Evolutionary conservation across 2,329 filamentous ascomycete genomes (phyloP), one percentile per base, ranked within the genome.

Genomic region (Aureobasidium melanogenum): DNA sequence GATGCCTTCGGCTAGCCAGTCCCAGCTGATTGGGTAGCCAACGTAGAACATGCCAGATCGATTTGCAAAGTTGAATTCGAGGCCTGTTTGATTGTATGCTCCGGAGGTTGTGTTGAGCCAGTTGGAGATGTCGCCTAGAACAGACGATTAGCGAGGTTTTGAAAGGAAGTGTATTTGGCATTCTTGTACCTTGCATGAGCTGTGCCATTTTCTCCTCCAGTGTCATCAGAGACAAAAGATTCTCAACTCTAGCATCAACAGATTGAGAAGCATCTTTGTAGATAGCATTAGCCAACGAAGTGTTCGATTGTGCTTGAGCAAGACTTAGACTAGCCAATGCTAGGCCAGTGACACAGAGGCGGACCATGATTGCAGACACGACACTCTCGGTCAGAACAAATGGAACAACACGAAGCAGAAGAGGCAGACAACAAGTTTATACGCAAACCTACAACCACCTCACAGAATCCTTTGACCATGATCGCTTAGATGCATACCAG

Each of bases 141-240:
- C 9, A 19, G n/a, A 5, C 14, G 4, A 15, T 61, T 14, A 47
- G 36, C 28, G n/a, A n/a, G 14, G 3, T 28, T 17, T 1, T n/a
- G 8, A 5, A 5, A 34, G n/a, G 17, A 15, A 15, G 19, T 39
- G 43, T 9, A 10, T 19, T 4, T 36, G 24, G 4, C 9, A 32
- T 15, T 3, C 28, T 4, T 17, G 7, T 61, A 61, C 59, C 80
- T 75, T 79, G 76, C 52, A 79, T 72, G n/a, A 79, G 76, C 70
- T 91, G 88, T 1, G 85, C 80, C 47, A 84, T 82, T 75, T 91
- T 91, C 63, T 91, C 88, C 68, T 87, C 79, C 60, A 89, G 81
- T 0, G 85, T 89, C 88, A 91, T 91, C 26, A 85, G 82, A 14
- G 82, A 81, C 57, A 91, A 74, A 5, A 91, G 79, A 70, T 91